Evolutionary conservation across 306 rosid genomes (phyloP).

Genomic region (Medicago lupulina): DNA sequence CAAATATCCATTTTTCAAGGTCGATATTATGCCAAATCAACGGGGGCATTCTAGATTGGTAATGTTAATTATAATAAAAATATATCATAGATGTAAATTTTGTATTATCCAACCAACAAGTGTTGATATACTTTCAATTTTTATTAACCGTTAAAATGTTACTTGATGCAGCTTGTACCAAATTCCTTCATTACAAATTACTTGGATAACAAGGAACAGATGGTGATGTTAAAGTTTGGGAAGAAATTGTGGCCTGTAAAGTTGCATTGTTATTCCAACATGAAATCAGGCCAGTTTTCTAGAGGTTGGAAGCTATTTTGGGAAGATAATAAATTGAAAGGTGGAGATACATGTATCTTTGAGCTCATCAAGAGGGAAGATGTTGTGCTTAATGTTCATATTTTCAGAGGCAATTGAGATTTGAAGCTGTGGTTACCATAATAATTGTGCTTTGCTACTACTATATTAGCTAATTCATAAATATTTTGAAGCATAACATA

Average conservation of each 20-base stretch:
- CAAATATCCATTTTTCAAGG: slow-evolving; percentile 24
- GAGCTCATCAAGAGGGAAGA: slow-evolving; percentile 32
- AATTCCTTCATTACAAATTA: background rate
- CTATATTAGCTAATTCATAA: background rate
- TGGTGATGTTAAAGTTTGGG: background rate
- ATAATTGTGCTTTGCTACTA: background rate
- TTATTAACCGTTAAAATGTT: background rate
- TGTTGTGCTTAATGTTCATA: background rate
- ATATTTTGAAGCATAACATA: too few species aligned
- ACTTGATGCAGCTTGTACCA: background rate
- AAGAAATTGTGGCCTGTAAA: slow-evolving; percentile 33
- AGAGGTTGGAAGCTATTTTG: slow-evolving; percentile 34
- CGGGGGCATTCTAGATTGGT: background rate
- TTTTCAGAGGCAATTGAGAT: slow-evolving; percentile 28
- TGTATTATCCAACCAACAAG: background rate
- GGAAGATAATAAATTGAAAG: slow-evolving; percentile 20
- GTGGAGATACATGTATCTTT: slow-evolving; percentile 41
- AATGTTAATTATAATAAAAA: background rate
- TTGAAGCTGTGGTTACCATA: background rate
- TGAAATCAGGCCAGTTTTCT: background rate
- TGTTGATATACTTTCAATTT: background rate
- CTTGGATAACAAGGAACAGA: background rate
- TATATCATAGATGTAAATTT: too few species aligned
- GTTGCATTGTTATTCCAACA: background rate
- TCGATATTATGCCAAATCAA: background rate